phyloP scores from a whole-genome alignment of 2,329 filamentous ascomycete species.

The Gremmenia infestans region DNA sequence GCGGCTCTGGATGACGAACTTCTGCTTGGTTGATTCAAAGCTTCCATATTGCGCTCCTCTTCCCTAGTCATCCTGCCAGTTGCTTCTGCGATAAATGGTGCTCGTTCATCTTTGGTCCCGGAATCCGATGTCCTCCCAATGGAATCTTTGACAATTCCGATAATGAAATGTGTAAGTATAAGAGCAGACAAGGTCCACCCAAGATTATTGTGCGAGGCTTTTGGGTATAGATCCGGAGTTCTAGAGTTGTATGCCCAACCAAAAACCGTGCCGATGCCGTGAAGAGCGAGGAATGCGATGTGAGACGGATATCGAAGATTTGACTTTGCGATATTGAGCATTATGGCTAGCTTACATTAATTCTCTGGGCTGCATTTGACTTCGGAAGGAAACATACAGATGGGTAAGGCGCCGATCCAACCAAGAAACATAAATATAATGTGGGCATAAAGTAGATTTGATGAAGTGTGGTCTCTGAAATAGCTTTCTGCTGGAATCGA shows the following conservation, averaged over 20 bases:
- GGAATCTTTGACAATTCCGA: constrained; percentile 49
- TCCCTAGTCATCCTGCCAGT: neutral
- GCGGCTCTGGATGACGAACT: constrained; percentile 2
- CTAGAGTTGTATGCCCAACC: constrained; percentile 68
- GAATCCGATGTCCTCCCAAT: constrained; percentile 43
- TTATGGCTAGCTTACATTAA: neutral
- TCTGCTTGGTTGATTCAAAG: constrained; percentile 36
- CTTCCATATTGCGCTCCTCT: constrained; percentile 45
- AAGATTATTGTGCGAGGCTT: constrained; percentile 77
- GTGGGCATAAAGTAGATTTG: neutral
- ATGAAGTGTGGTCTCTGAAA: constrained; percentile 9
- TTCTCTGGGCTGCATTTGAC: constrained; percentile 4
- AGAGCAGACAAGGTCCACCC: constrained; percentile 78
- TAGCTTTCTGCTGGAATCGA: constrained; percentile 9
- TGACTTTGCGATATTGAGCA: constrained; percentile 8
- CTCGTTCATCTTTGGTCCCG: constrained; percentile 12
- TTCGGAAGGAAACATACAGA: constrained; percentile 5
- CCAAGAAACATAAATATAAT: constrained; percentile 8
- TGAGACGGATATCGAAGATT: constrained; percentile 3
- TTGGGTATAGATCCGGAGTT: constrained; percentile 78
- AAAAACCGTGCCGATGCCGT: constrained; percentile 57
- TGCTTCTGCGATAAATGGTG: constrained; percentile 13
- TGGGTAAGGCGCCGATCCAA: constrained; percentile 7
- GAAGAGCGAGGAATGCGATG: constrained; percentile 4
- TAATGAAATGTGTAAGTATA: constrained; percentile 61